phyloP scores from a whole-genome alignment of 805 yeast species.

The Yarrowia sp. region DNA sequence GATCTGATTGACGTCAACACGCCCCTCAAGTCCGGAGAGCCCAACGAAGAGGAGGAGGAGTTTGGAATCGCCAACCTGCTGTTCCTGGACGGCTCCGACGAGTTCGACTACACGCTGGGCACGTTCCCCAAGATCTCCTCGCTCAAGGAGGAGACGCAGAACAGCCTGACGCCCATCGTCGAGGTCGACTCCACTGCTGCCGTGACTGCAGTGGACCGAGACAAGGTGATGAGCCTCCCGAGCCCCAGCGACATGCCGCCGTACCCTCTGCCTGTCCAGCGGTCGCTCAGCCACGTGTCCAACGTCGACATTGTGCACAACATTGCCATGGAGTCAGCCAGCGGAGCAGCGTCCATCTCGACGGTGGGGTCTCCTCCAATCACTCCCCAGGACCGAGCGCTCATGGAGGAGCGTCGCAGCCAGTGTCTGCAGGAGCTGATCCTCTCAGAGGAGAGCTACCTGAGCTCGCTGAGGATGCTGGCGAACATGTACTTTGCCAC shows the following conservation, averaged over 20 bases:
- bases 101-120: slow-evolving; percentile 19
- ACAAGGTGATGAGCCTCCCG: not conserved
- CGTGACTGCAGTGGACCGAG: not conserved
- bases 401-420: slow-evolving; percentile 20
- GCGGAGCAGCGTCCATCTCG: slow-evolving; percentile 6
- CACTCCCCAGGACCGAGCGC: slow-evolving; percentile 3
- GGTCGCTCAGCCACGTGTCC: slow-evolving; percentile 11
- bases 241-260: not conserved
- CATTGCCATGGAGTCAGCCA: slow-evolving; percentile 4
- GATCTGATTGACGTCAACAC: too few species aligned
- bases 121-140: slow-evolving; percentile 7
- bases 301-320: slow-evolving; percentile 12
- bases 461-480: not conserved
- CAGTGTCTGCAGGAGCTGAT: slow-evolving; percentile 23
- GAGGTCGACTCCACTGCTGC: slow-evolving; percentile 5
- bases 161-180: not conserved
- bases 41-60: not conserved
- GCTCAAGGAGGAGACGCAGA: not conserved
- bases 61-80: slow-evolving; percentile 15
- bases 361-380: not conserved
- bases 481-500: slow-evolving; percentile 25
- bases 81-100: slow-evolving; percentile 16
- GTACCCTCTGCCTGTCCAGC: not conserved
- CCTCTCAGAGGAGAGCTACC: slow-evolving; percentile 9
- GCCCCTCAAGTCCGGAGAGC: not conserved